Conservation (phyloP, 1,284 basidiomycete genomes). For the Boletus smithii region DNA sequence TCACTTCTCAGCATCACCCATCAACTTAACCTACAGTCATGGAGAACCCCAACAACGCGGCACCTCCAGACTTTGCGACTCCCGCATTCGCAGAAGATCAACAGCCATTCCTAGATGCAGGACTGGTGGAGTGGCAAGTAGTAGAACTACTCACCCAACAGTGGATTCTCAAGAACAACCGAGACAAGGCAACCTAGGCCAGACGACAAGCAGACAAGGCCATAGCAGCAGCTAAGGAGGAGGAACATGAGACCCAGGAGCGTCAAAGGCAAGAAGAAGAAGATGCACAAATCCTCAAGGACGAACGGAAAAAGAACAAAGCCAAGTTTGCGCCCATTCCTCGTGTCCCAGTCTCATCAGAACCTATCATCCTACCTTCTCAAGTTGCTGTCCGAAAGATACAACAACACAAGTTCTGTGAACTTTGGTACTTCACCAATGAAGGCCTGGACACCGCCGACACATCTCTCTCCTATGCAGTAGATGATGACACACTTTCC, state of each 20-base stretch:
- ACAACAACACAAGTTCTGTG: not conserved
- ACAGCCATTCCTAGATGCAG: not conserved
- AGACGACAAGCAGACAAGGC: not conserved
- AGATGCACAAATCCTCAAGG: not conserved
- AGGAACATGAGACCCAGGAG: not conserved
- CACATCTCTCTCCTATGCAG: not conserved
- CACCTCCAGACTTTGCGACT: not conserved
- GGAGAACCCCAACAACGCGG: too few species aligned
- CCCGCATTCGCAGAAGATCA: not conserved
- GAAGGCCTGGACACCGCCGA: not conserved
- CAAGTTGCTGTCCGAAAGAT: not conserved
- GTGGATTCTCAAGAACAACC: not conserved
- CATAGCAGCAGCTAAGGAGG: not conserved
- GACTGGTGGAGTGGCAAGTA: not conserved
- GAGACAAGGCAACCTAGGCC: not conserved
- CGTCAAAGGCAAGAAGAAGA: not conserved
- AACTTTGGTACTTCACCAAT: slow-evolving; percentile 1
- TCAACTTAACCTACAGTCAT: too few species aligned
- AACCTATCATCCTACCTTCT: not conserved
- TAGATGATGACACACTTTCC: not conserved
- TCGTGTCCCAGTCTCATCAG: not conserved
- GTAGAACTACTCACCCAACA: not conserved
- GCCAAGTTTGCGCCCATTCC: not conserved
- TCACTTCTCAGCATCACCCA: too few species aligned
- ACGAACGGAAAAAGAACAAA: not conserved